phyloP scores from a whole-genome alignment of 2,329 filamentous ascomycete species.

The Hypoxylon sp. region DNA sequence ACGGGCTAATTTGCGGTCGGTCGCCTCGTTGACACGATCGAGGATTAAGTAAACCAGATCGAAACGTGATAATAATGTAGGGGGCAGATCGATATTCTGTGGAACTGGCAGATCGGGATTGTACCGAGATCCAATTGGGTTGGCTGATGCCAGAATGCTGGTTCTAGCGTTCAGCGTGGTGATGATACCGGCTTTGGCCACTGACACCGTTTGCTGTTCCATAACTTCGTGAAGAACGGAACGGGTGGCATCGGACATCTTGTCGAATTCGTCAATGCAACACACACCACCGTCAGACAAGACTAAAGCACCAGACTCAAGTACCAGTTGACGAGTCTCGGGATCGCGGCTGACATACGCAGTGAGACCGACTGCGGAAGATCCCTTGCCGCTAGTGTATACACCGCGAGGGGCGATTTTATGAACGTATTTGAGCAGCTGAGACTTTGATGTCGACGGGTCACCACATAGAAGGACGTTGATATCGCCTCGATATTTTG shows the following conservation, averaged over 20 bases:
- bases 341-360: constrained; percentile 86
- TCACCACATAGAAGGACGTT: constrained; percentile 97
- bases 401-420: constrained; percentile 93
- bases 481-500: constrained; percentile 96
- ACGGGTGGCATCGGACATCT: constrained; percentile 84
- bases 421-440: constrained; percentile 94
- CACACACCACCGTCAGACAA: constrained; percentile 86
- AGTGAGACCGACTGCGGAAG: constrained; percentile 84
- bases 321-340: constrained; percentile 82
- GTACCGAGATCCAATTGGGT: constrained; percentile 98
- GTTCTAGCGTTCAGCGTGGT: constrained; percentile 97
- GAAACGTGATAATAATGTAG: constrained; percentile 94
- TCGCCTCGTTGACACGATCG: constrained; percentile 91
- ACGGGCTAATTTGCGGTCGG: constrained; percentile 88
- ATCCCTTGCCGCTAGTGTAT: constrained; percentile 86
- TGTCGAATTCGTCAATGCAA: constrained; percentile 89
- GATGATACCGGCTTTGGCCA: constrained; percentile 93
- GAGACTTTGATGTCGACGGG: constrained; percentile 95
- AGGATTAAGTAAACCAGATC: constrained; percentile 97
- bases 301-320: constrained; percentile 84
- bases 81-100: constrained; percentile 97
- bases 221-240: constrained; percentile 90
- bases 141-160: constrained; percentile 95
- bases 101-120: constrained; percentile 96
- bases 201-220: constrained; percentile 89